Evolutionary conservation across 2,329 filamentous ascomycete species (phyloP), one percentile per base, ranked within the genome.

Genomic region (Domatiomyces globalis): DNA sequence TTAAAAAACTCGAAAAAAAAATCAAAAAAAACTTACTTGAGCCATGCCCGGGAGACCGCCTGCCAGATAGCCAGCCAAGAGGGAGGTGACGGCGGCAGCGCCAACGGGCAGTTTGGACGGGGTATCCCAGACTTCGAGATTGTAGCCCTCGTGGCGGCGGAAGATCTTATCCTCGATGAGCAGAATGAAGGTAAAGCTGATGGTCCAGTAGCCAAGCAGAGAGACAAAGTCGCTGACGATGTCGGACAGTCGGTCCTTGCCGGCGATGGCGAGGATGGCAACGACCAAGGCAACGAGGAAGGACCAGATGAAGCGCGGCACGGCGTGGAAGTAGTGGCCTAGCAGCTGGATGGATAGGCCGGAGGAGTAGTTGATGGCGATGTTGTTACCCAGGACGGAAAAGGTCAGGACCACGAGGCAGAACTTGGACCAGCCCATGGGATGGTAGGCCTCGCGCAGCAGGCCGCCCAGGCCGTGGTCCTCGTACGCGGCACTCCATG

Each of bases 41-140:
- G 76, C 76, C 81, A 87, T 87, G 5, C 84, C 83, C 3, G 77
- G 69, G 1, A 85, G 72, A 61, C 84, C 81, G n/a, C 84, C 84
- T 18, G 73, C 73, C 39, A 83, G 67, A 52, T 60, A 60, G 19
- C 55, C 58, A 7, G 58, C 47, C 25, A 57, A 49, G 15, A 61
- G 48, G 5, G 60, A 49, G 20, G 55, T 49, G 43, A 57, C 49
- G 5, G 60, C 60, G 7, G 60, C 58, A 17, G 56, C 25, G 19
- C 71, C 71, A 5, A 66, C 51, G 1, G 71, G 71, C 42, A 74
- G 59, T 29, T 65, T 62, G n/a, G 54, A 58, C 0, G 68, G 69
- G 43, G 70, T 64, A 49, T 74, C 71, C 71, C 71, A 74, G 1
- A 62, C 70, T 9, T 68, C 65, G 8, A 73, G 60, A 48, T 73